phyloP scores from a whole-genome alignment of 805 yeast genomes.

The Wickerhamiella australiensis region DNA sequence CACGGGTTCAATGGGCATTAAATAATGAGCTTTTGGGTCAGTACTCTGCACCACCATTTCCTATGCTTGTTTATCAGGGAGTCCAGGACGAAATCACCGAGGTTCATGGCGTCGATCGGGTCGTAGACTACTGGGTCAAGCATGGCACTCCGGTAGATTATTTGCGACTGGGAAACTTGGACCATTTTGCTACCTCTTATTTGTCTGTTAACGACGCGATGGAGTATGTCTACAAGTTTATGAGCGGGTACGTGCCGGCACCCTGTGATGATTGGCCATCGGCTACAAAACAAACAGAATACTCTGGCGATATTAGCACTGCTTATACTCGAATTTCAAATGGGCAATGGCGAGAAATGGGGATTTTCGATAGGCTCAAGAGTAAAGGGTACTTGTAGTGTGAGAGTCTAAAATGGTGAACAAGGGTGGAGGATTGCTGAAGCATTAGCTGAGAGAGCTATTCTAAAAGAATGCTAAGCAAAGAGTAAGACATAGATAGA shows the following conservation, averaged over 20 bases:
- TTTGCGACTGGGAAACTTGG: constrained; percentile 2
- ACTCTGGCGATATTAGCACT: no score
- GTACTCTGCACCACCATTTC: constrained; percentile 12
- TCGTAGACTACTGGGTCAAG: constrained; percentile 21
- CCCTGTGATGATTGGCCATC: background rate
- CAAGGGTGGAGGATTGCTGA: no score
- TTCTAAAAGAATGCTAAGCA: no score
- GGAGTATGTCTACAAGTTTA: constrained; percentile 2
- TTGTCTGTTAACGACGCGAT: background rate
- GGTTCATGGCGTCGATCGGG: constrained; percentile 15
- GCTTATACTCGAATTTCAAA: no score
- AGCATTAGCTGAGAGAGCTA: no score
- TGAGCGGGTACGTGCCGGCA: constrained; percentile 5
- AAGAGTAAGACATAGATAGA: no score
- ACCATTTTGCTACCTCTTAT: background rate
- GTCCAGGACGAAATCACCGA: constrained; percentile 21
- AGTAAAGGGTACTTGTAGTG: no score
- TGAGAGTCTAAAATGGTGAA: no score
- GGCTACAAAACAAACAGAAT: no score
- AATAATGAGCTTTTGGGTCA: constrained; percentile 20
- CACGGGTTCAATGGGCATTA: constrained; percentile 15
- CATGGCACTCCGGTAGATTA: constrained; percentile 20
- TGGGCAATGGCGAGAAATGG: no score
- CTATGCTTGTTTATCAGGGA: constrained; percentile 24
- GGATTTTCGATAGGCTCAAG: no score